Conservation (phyloP, 2,329 filamentous ascomycete genomes). For the Nakataea oryzae region DNA sequence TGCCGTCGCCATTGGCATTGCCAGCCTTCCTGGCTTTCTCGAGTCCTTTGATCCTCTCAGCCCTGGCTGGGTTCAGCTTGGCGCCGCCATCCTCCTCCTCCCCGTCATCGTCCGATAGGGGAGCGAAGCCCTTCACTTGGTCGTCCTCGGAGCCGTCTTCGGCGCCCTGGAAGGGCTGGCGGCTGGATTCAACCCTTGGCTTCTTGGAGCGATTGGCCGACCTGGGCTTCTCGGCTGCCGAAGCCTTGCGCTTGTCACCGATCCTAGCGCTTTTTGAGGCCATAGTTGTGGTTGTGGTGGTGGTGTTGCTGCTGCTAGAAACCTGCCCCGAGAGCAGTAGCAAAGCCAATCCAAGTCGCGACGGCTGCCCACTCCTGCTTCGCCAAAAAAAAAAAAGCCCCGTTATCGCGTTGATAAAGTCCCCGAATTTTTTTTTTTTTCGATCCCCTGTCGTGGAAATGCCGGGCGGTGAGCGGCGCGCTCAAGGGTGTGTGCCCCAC, state of each 20-base stretch:
- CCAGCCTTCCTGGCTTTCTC: slow-evolving; percentile 11
- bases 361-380: not conserved
- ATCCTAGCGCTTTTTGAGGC: slow-evolving; percentile 33
- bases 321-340: not conserved
- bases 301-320: not conserved
- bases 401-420: not conserved
- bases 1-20: slow-evolving; percentile 18
- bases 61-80: slow-evolving; percentile 23
- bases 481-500: not conserved
- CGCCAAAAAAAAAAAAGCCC: not conserved
- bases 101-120: slow-evolving; percentile 38
- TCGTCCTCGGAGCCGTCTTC: slow-evolving; percentile 23
- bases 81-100: slow-evolving; percentile 45
- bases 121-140: slow-evolving; percentile 23
- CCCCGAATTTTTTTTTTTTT: slow-evolving; percentile 3
- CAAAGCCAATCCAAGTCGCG: not conserved
- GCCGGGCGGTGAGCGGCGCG: slow-evolving; percentile 22
- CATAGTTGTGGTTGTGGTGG: slow-evolving; percentile 22
- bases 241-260: slow-evolving; percentile 48
- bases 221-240: slow-evolving; percentile 30
- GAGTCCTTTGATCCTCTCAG: slow-evolving; percentile 17
- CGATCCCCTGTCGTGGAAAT: slow-evolving; percentile 5
- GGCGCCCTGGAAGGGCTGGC: slow-evolving; percentile 21
- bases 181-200: slow-evolving; percentile 24
- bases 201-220: slow-evolving; percentile 39